phyloP scores from a whole-genome alignment of 148 eudicot species.

The Heliamphora exappendiculata region DNA sequence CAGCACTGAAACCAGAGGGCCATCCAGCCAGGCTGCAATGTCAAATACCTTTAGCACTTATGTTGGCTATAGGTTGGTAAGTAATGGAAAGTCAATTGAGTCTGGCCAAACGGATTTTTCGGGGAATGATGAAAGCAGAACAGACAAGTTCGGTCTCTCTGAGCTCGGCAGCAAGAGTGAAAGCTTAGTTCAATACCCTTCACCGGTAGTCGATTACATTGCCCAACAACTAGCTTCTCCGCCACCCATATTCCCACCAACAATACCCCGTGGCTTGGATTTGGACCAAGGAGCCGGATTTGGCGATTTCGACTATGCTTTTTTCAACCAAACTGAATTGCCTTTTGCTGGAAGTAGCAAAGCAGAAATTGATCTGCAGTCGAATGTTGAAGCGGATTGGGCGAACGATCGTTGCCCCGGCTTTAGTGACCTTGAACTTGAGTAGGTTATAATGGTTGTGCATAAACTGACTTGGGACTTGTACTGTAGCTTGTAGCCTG shows the following conservation, averaged over 20 bases:
- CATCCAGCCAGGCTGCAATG: neutral
- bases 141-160: neutral
- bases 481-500: neutral
- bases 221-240: slow-evolving; percentile 1
- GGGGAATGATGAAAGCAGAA: neutral
- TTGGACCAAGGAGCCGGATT: neutral
- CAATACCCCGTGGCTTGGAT: neutral
- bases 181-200: neutral
- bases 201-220: neutral
- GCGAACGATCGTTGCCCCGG: neutral
- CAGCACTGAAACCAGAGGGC: neutral
- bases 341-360: neutral
- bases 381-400: neutral
- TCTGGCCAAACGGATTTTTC: slow-evolving; percentile 10
- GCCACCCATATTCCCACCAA: neutral
- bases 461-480: neutral
- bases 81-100: slow-evolving; percentile 21
- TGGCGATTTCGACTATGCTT: neutral
- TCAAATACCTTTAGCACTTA: neutral
- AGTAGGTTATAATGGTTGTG: neutral
- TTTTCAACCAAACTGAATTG: neutral
- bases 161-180: neutral
- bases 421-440: neutral
- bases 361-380: neutral
- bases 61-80: slow-evolving; percentile 26